Base-by-base conservation (phyloP, 129 eudicot genomes). In the Tanacetum coccineum region DNA sequence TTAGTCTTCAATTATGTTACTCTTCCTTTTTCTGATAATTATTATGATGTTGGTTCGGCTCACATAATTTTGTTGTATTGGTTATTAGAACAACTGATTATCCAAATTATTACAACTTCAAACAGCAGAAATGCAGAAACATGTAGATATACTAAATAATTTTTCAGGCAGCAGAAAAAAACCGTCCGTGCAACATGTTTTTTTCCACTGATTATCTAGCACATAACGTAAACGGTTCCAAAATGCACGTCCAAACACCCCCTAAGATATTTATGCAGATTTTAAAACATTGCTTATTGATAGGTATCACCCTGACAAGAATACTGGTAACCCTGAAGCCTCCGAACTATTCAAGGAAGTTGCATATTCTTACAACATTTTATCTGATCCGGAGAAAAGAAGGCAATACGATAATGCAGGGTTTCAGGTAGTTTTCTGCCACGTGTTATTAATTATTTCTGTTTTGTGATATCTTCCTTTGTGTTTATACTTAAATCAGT, bases 261-360 rank as follows among this genome's bases (percentile, higher is more conserved):
- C 30, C n/a, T 36, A 36, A 36, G 40, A 36, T 36, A 15, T 40
- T n/a, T 70, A 9, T 47, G 20, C 49, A 36, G 76, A 61, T 49
- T 39, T 45, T 40, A 42, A 21, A 75, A 73, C 14, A 20, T 70
- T 20, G 68, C 60, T 52, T 46, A 42, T 74, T 48, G 56, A 64
- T 78, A 91, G 97, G 89, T 85, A 85, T 74, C 97, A 91, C 70
- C 97, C 97, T 0, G 97, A 91, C 78, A 91, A 91, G 80, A 91
- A 91, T 78, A 92, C 84, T 49, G 83, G 72, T 71, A 91, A 91
- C 66, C 97, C 97, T 67, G 93, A 87, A 78, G 97, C 97, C 54
- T 77, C 95, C 1, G 97, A 91, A 59, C 86, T 87, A 36, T 91
- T 91, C 70, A 91, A 91, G 74, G 97, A 91, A 81, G 95, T 91